Evolutionary conservation across 352 stramenopile species (phyloP).

Genomic region (Lagenidium giganteum): DNA sequence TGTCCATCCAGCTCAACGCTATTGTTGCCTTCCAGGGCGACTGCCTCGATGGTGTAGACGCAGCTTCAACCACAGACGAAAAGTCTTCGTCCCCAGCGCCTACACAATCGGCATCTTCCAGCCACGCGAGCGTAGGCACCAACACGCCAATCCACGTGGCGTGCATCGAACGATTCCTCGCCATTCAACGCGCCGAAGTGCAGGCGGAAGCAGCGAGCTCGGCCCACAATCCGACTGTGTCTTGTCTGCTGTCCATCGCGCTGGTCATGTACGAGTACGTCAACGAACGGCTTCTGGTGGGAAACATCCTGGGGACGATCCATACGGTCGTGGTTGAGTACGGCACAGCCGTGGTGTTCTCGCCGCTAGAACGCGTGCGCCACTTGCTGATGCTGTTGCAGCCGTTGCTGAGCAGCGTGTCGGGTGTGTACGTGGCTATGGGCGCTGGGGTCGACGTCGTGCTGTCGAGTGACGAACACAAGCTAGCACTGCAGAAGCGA

Average conservation of each 20-base stretch:
- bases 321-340: slow-evolving; percentile 24
- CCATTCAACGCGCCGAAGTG: slow-evolving; percentile 13
- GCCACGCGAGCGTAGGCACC: slow-evolving; percentile 5
- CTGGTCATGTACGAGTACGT: slow-evolving; percentile 15
- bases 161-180: slow-evolving; percentile 22
- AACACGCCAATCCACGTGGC: slow-evolving; percentile 19
- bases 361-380: slow-evolving; percentile 30
- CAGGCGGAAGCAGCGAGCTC: too few relatives aligned
- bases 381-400: slow-evolving; percentile 44
- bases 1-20: slow-evolving; percentile 11
- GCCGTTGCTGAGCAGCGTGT: slow-evolving; percentile 20
- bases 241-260: not conserved
- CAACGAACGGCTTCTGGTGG: slow-evolving; percentile 14
- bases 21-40: slow-evolving; percentile 17
- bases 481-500: slow-evolving; percentile 13
- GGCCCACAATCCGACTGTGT: not conserved
- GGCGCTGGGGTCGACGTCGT: too few relatives aligned
- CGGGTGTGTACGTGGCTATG: slow-evolving; percentile 5
- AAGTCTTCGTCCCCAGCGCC: too few relatives aligned
- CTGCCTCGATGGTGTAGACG: too few relatives aligned
- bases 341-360: slow-evolving; percentile 14
- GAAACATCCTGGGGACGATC: slow-evolving; percentile 20
- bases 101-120: slow-evolving; percentile 5
- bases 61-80: too few relatives aligned
- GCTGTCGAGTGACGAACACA: too few relatives aligned